Conservation (phyloP, 1,139 yeast species). For the Geotrichum fermentans region DNA sequence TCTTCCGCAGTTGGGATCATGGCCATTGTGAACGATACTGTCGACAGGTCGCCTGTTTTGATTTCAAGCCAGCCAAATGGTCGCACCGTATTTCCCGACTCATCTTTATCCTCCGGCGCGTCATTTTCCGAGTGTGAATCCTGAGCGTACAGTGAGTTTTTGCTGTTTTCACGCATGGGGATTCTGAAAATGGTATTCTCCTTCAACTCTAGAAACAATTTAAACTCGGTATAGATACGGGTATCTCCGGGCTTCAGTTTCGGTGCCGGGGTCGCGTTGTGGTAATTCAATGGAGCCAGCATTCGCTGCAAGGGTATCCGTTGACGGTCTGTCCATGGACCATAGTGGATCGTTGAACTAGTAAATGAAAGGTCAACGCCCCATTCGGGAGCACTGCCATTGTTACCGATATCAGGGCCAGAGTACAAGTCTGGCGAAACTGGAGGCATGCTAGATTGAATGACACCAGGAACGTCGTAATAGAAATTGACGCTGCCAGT, state of each 20-base stretch:
- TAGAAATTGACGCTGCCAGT: constrained; percentile 52
- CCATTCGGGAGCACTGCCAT: constrained; percentile 54
- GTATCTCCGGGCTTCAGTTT: constrained; percentile 45
- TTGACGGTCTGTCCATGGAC: constrained; percentile 95
- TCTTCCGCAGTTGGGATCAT: constrained; percentile 46
- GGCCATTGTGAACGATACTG: constrained; percentile 46
- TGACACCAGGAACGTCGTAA: constrained; percentile 67
- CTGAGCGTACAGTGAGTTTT: constrained; percentile 45
- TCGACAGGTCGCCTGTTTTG: constrained; percentile 53
- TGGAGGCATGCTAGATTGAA: constrained; percentile 36
- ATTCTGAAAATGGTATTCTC: constrained; percentile 68
- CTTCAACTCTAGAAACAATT: constrained; percentile 47
- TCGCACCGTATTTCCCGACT: constrained; percentile 37
- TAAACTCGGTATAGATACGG: constrained; percentile 56
- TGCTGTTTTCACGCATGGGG: constrained; percentile 81
- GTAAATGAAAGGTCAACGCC: constrained; percentile 59
- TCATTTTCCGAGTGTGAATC: neutral
- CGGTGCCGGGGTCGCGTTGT: constrained; percentile 50
- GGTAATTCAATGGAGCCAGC: constrained; percentile 63
- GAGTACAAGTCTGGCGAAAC: constrained; percentile 30
- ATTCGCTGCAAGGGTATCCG: constrained; percentile 58
- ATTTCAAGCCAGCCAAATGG: constrained; percentile 93
- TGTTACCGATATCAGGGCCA: constrained; percentile 51
- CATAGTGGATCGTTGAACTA: constrained; percentile 71
- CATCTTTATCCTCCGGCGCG: neutral